Percentiles rank a stretch among this genome's conserved stretches.
Conservation (phyloP, 352 stramenopile genomes). For the Phytophthora boehmeriae region DNA sequence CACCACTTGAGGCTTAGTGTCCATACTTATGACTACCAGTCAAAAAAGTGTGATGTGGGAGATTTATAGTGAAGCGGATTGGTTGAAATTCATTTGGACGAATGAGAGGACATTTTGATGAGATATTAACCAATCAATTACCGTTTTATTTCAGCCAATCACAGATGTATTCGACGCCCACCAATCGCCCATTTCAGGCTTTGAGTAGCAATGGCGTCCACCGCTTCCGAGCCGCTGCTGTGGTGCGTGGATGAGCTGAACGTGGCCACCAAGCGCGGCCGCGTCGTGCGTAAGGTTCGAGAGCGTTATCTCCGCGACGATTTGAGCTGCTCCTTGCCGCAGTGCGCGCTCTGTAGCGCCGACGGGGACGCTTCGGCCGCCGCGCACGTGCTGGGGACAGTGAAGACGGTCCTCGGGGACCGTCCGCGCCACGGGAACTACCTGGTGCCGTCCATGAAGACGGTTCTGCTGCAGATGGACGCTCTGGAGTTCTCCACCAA, state of each 20-base stretch:
- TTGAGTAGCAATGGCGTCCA: conserved; percentile 12
- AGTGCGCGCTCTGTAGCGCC: conserved; percentile 62
- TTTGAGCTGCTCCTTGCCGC: conserved; percentile 74
- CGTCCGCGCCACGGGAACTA: conserved; percentile 60
- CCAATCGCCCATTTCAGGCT: conserved; percentile 9
- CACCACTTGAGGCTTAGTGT: conserved; percentile 44
- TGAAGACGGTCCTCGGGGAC: conserved; percentile 65
- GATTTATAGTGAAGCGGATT: background rate
- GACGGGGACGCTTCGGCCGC: conserved; percentile 61
- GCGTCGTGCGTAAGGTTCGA: conserved; percentile 78
- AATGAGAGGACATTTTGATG: no score
- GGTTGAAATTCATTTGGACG: background rate
- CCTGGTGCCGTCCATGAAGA: conserved; percentile 90
- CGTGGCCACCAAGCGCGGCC: conserved; percentile 80
- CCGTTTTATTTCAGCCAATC: background rate
- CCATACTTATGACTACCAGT: background rate
- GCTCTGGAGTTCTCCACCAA: conserved; percentile 85
- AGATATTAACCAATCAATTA: background rate
- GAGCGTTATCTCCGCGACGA: conserved; percentile 91
- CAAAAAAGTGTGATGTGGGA: background rate
- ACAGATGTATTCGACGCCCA: background rate
- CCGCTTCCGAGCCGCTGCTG: conserved; percentile 39
- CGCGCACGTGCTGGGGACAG: conserved; percentile 59
- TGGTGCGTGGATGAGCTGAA: conserved; percentile 83
- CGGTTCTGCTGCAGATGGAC: conserved; percentile 91